Percentiles rank a stretch among this genome's conserved stretches.
Conservation (phyloP, 1,284 basidiomycete genomes). For the Trichosporon sp. region DNA sequence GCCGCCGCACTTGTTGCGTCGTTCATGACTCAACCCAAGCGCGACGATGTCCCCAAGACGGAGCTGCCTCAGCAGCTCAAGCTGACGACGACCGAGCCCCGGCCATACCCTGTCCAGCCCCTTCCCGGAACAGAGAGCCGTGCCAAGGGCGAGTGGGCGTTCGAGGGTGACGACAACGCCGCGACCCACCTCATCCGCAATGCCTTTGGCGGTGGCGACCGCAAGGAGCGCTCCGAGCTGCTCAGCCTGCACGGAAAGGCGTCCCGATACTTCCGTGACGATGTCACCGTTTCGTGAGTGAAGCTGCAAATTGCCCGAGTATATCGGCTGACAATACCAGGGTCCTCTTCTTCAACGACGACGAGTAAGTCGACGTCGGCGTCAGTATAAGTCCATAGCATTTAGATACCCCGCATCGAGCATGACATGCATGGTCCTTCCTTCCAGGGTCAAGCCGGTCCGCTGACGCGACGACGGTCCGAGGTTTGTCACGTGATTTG, state of each 20-base stretch:
- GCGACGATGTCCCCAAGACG: conserved; percentile 34
- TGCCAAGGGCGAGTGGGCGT: conserved; percentile 60
- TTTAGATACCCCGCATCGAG: conserved; percentile 3
- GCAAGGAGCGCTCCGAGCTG: conserved; percentile 60
- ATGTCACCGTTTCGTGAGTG: conserved; percentile 83
- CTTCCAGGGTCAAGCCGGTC: neutral
- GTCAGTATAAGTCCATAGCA: neutral
- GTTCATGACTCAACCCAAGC: conserved; percentile 65
- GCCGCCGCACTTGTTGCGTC: conserved; percentile 85
- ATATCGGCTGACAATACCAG: conserved; percentile 10
- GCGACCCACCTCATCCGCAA: conserved; percentile 91
- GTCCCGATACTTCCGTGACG: conserved; percentile 75
- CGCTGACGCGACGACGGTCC: neutral
- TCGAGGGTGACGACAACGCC: conserved; percentile 75
- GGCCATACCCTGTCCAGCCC: conserved; percentile 42
- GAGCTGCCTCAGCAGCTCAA: conserved; percentile 30
- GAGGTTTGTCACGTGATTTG: neutral
- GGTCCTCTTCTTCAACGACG: conserved; percentile 32
- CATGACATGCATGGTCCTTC: neutral
- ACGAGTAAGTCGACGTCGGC: conserved; percentile 1
- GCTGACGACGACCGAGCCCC: conserved; percentile 21
- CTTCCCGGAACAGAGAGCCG: conserved; percentile 27
- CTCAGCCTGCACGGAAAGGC: conserved; percentile 81
- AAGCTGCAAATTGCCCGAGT: neutral
- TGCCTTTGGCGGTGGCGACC: conserved; percentile 82